A percentile compares a stretch with the other conserved stretches of the same genome.
Evolutionary conservation across 75 land plant genomes (phyloP).

Genomic region (Cunninghamia lanceolata): DNA sequence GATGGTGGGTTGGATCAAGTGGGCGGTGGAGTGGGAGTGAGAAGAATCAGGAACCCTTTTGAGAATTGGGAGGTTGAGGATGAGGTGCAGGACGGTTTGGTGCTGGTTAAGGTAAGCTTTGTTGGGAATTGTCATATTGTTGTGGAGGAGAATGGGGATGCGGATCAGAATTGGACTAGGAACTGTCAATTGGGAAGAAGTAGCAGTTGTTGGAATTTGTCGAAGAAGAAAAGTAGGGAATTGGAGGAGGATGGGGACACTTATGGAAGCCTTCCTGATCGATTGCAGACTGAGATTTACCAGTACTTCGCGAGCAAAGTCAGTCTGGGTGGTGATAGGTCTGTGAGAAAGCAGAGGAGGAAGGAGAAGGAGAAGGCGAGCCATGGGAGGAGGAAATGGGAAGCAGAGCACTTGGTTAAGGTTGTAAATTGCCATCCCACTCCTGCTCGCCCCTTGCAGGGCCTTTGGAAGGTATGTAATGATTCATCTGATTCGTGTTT

Average conservation of each 20-base stretch:
- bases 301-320: constrained; percentile 70
- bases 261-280: constrained; percentile 55
- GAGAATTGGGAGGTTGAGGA: constrained; percentile 23
- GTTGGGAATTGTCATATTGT: constrained; percentile 69
- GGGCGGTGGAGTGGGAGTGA: not conserved
- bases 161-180: constrained; percentile 28
- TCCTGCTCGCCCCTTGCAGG: constrained; percentile 75
- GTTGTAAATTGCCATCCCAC: constrained; percentile 63
- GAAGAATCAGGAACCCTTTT: not conserved
- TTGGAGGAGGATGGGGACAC: constrained; percentile 10
- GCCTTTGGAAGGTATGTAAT: constrained; percentile 86
- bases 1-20: not conserved
- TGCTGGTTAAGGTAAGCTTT: constrained; percentile 61
- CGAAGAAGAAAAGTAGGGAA: constrained; percentile 2
- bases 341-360: constrained; percentile 48
- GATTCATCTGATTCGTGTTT: not conserved
- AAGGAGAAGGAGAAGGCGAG: constrained; percentile 54
- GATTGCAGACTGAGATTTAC: constrained; percentile 69
- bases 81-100: constrained; percentile 17
- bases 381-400: constrained; percentile 44
- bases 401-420: constrained; percentile 84
- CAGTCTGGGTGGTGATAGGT: constrained; percentile 56
- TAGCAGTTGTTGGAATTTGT: constrained; percentile 19
- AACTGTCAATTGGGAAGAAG: constrained; percentile 2
- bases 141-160: constrained; percentile 48